Percentiles rank a stretch among this genome's conserved stretches.
These are phyloP conservation scores for Podosphaera fusca DNA, from an alignment of 2,329 filamentous ascomycete genomes.

Conservation along the genomic window DNA sequence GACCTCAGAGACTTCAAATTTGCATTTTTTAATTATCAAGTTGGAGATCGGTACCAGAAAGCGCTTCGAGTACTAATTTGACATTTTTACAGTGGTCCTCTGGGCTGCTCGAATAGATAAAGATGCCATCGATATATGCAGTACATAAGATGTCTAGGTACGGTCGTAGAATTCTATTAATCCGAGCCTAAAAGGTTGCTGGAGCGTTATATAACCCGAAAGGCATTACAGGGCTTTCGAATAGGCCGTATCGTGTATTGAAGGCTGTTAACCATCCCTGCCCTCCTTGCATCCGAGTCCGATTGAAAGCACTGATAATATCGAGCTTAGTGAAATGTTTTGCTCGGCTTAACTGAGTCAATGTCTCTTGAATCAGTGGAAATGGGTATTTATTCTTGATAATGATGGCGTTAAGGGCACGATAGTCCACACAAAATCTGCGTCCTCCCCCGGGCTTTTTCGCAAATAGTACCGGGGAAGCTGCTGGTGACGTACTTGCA, in stretches of 20 bases:
- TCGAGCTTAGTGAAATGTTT: background rate
- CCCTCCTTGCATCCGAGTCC: background rate
- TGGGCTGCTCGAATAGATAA: background rate
- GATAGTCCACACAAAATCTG: too few relatives aligned
- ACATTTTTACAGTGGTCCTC: background rate
- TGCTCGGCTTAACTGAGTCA: background rate
- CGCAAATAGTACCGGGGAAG: too few relatives aligned
- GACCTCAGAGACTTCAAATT: background rate
- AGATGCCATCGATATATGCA: background rate
- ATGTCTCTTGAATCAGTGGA: background rate
- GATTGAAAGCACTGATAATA: background rate
- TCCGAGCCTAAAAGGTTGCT: background rate
- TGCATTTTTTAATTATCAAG: background rate
- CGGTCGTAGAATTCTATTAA: background rate
- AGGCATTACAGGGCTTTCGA: background rate
- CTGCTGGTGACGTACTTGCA: too few relatives aligned
- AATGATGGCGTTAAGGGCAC: too few relatives aligned
- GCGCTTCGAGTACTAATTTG: background rate
- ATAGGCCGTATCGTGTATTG: background rate
- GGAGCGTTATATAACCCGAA: conserved; percentile 2
- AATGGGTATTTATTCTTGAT: background rate
- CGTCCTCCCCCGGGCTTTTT: too few relatives aligned
- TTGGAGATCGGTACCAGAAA: background rate
- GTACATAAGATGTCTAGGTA: background rate
- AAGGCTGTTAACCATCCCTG: background rate